Evolutionary conservation across 73 alveolate species (phyloP).

Genomic region (Uronychia binucleata): DNA sequence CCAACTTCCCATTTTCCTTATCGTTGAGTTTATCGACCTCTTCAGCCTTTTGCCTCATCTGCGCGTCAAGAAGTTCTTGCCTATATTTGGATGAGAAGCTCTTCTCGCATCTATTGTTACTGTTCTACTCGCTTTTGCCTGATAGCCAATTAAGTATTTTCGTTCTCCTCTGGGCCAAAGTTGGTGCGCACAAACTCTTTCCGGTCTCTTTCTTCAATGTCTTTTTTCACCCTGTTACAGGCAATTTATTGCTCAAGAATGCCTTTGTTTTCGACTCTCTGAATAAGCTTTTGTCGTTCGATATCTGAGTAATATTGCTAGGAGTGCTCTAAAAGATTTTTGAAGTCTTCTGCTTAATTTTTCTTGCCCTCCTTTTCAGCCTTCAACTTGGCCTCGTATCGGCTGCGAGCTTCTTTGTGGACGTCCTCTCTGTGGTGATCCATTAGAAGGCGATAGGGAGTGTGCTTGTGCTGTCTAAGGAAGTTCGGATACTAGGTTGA

Average conservation of each 20-base stretch:
- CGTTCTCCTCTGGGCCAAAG: background rate
- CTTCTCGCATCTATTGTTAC: background rate
- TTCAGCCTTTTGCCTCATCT: background rate
- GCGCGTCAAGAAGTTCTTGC: background rate
- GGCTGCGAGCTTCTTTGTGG: background rate
- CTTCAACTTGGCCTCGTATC: background rate
- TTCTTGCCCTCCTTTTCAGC: background rate
- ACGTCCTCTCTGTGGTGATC: background rate
- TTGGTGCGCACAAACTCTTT: background rate
- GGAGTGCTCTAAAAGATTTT: background rate
- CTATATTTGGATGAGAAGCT: background rate
- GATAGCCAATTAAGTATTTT: background rate
- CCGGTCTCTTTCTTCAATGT: background rate
- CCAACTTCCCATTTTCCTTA: background rate
- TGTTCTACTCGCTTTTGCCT: background rate
- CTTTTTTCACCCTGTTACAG: no score
- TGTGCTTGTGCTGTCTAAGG: background rate
- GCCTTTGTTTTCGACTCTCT: background rate
- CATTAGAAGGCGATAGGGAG: background rate
- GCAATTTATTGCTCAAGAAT: background rate
- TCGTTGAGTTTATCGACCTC: background rate
- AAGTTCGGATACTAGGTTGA: background rate
- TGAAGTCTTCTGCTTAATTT: background rate
- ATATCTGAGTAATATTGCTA: background rate
- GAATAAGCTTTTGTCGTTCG: background rate